Evolutionary conservation across 2,329 filamentous ascomycete genomes (phyloP), one percentile per base, ranked within the genome.

Genomic region (Ophiostoma ips): DNA sequence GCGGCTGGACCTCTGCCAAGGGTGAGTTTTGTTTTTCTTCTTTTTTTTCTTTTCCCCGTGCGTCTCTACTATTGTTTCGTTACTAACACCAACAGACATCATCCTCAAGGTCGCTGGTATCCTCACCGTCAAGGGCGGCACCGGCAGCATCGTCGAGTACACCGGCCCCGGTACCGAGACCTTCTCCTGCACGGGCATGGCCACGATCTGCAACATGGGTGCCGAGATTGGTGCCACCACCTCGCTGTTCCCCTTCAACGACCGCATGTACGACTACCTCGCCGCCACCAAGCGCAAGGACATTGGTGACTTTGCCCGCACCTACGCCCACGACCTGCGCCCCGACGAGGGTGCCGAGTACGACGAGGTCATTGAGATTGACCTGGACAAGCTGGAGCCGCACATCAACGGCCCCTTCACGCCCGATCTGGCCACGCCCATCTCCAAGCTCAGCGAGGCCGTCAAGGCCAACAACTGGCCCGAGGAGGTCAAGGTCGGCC

Each of bases 401-500:
- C 87, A 96, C 67, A 88, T 98, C 74, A 98, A 98, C 75, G 92
- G 92, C 58, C 92, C 92, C 57, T 96, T 96, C 79, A 98, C 92
- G 28, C 92, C 92, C 55, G 92, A 98, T 79, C 76, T 98, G 71
- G 89, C 88, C 50, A 96, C 92, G 8, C 92, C 92, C 48, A 94
- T 98, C 67, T 95, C 87, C 71, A 92, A 95, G 75, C 95, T 96
- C 74, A 87, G 85, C 70, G 83, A 94, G 63, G 87, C 87, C 58
- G 90, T 90, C 63, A 88, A 94, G 75, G 81, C 83, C 63, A 95
- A 98, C 73, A 80, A 83, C 68, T 98, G 92, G 92, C 92, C 92
- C 18, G 83, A 92, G 69, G 88, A 95, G 65, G 77, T 98, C 63
- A 95, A 95, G 75, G 92, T 94, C 58, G 90, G 90, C 64, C 75